Conservation (phyloP, 1,284 basidiomycete genomes). For the Ustilago curta region DNA sequence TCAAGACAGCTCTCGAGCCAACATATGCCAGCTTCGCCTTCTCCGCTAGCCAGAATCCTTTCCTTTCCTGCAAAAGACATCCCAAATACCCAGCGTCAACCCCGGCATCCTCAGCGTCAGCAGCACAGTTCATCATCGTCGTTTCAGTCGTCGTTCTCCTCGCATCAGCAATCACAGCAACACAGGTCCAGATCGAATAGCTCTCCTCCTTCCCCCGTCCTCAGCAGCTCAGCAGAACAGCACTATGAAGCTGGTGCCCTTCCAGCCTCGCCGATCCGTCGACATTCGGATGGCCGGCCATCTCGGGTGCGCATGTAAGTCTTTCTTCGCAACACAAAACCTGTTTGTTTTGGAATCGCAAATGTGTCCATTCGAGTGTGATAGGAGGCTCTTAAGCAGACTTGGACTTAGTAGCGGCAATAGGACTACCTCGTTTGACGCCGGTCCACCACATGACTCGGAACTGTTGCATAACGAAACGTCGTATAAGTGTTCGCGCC, state of each 20-base stretch:
- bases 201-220: constrained; percentile 17
- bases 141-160: background rate
- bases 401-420: constrained; percentile 20
- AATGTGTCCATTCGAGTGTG: background rate
- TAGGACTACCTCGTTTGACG: constrained; percentile 37
- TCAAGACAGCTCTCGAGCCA: constrained; percentile 7
- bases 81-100: constrained; percentile 2
- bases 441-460: constrained; percentile 50
- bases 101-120: background rate
- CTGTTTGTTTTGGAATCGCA: background rate
- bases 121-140: background rate
- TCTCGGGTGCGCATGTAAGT: background rate
- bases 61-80: constrained; percentile 2
- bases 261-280: constrained; percentile 6
- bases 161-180: background rate
- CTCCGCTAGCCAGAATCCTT: constrained; percentile 18
- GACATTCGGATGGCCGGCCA: constrained; percentile 27
- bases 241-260: background rate
- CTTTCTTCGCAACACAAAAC: background rate
- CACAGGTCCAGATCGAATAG: background rate
- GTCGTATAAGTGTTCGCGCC: too few relatives aligned
- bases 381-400: constrained; percentile 5
- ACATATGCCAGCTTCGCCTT: constrained; percentile 15
- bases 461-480: constrained; percentile 21
- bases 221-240: background rate